These are phyloP conservation scores for Monosporascus ibericus DNA, from an alignment of 2,329 filamentous ascomycete genomes.

Conservation along the genomic window DNA sequence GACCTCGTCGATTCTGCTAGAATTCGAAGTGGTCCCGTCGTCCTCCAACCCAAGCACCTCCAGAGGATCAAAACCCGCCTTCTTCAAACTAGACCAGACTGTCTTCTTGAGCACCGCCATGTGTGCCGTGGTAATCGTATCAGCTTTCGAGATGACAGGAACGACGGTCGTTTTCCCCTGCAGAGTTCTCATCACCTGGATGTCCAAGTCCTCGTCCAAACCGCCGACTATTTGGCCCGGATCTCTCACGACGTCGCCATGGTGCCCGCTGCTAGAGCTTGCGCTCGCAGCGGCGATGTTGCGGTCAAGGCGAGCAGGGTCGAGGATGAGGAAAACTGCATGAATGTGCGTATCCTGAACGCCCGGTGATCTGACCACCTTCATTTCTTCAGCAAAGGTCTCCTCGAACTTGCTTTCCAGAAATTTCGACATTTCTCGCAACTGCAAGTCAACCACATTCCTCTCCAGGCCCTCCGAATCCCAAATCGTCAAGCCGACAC, in stretches of 20 bases:
- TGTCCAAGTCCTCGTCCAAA: constrained; percentile 81
- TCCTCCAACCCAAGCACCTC: constrained; percentile 80
- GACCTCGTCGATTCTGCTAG: constrained; percentile 49
- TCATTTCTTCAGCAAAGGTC: constrained; percentile 95
- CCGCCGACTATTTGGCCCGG: constrained; percentile 51
- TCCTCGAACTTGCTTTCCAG: constrained; percentile 98
- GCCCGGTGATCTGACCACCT: constrained; percentile 87
- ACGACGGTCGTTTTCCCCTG: constrained; percentile 94
- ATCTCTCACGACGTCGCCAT: constrained; percentile 43
- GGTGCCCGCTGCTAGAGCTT: constrained; percentile 41
- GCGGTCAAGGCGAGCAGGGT: constrained; percentile 77
- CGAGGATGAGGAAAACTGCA: constrained; percentile 86
- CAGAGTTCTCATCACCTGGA: constrained; percentile 82
- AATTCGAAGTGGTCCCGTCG: constrained; percentile 46
- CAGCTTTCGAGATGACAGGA: constrained; percentile 91
- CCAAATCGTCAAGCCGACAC: constrained; percentile 90
- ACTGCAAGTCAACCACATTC: constrained; percentile 88
- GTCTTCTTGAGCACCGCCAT: constrained; percentile 88
- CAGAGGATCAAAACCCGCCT: constrained; percentile 79
- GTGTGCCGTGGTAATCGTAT: constrained; percentile 91
- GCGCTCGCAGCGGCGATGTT: constrained; percentile 67
- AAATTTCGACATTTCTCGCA: constrained; percentile 86
- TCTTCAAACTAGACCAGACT: constrained; percentile 83
- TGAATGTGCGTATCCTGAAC: constrained; percentile 96
- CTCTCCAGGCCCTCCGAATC: constrained; percentile 94